A percentile compares a stretch with the other conserved stretches of the same genome.
Conservation (phyloP, 192 early-diverging fungal genomes). For the Linnemannia elongata region DNA sequence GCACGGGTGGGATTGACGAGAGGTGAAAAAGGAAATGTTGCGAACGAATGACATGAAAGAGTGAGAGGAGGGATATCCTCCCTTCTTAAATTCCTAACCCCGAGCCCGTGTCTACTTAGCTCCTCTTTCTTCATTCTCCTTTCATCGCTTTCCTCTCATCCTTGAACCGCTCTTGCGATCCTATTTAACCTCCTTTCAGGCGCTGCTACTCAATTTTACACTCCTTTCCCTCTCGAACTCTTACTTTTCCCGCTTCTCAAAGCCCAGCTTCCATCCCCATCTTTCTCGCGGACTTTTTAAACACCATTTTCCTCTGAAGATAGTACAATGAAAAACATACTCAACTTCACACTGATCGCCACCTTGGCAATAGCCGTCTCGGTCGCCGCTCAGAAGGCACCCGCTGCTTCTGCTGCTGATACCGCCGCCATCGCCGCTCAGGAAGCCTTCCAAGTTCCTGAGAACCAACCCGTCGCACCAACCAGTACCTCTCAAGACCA, state of each 20-base stretch:
- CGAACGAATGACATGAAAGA: background rate
- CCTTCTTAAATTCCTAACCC: background rate
- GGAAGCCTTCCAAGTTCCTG: background rate
- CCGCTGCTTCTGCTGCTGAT: background rate
- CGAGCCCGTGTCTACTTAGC: background rate
- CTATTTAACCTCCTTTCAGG: background rate
- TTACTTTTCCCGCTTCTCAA: no score
- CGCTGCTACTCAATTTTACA: background rate
- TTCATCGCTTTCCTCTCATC: background rate
- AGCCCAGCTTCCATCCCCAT: no score
- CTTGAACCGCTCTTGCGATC: background rate
- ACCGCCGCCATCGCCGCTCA: background rate
- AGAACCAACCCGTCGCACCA: background rate
- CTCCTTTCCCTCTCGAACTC: background rate
- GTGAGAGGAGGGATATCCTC: background rate
- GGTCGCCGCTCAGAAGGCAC: background rate
- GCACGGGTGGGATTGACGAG: background rate
- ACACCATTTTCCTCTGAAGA: no score
- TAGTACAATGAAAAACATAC: conserved; percentile 9
- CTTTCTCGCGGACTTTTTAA: no score
- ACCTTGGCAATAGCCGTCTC: background rate
- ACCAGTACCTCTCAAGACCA: background rate
- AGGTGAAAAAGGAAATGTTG: background rate
- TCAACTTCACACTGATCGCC: conserved; percentile 10
- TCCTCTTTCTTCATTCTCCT: background rate